Conservation (phyloP, 192 early-diverging fungal genomes). For the Backusella tarrabulga region DNA sequence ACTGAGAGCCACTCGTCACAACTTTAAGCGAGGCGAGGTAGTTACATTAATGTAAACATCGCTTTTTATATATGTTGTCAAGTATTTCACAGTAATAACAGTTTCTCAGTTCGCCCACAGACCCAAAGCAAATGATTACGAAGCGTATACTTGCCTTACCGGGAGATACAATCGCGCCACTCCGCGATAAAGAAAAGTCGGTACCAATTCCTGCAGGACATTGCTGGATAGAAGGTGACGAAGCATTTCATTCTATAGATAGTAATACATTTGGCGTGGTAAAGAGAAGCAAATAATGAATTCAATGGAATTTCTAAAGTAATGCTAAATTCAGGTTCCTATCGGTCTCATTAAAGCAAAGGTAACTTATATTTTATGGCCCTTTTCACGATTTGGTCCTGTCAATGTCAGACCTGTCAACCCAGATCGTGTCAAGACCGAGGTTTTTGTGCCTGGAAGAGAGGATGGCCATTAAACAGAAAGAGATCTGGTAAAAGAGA, state of each 20-base stretch:
- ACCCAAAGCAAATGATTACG: constrained; percentile 70
- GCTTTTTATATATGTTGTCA: not conserved
- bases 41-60: constrained; percentile 51
- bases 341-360: constrained; percentile 63
- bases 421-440: not conserved
- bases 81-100: not conserved
- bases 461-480: not conserved
- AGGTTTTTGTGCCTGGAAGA: not conserved
- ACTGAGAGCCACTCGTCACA: constrained; percentile 42
- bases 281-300: not conserved
- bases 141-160: constrained; percentile 79
- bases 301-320: not conserved
- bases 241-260: constrained; percentile 76
- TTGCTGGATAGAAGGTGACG: constrained; percentile 87
- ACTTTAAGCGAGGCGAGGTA: constrained; percentile 63
- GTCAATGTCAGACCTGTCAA: constrained; percentile 19
- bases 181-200: constrained; percentile 8
- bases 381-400: constrained; percentile 60
- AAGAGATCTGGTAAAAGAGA: not conserved
- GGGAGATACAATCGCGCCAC: constrained; percentile 67
- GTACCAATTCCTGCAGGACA: constrained; percentile 73
- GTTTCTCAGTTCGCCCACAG: constrained; percentile 52
- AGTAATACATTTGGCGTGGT: constrained; percentile 79
- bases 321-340: constrained; percentile 44
- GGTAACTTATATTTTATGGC: constrained; percentile 63